These are phyloP conservation scores for Lodderomyces theae DNA, from an alignment of 1,139 yeast species.

Conservation along the genomic window DNA sequence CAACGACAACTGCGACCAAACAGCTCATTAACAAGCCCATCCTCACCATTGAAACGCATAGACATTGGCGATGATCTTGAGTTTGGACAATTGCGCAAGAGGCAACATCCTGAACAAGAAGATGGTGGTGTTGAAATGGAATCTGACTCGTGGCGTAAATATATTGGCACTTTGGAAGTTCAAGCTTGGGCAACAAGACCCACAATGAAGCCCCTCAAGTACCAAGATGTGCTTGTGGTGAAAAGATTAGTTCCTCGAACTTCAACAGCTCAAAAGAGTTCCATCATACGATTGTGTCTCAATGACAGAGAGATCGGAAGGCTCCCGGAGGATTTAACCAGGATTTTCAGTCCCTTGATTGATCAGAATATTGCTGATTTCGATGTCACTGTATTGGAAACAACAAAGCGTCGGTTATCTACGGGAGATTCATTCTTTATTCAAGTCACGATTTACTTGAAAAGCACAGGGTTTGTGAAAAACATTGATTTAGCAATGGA, in stretches of 20 bases:
- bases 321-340: conserved; percentile 68
- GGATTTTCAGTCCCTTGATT: conserved; percentile 64
- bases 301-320: conserved; percentile 67
- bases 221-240: conserved; percentile 48
- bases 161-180: conserved; percentile 68
- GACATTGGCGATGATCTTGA: background rate
- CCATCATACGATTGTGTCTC: conserved; percentile 32
- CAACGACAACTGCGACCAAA: background rate
- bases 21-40: background rate
- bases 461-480: conserved; percentile 46
- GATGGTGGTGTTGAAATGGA: conserved; percentile 13
- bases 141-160: conserved; percentile 28
- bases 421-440: conserved; percentile 72
- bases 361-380: conserved; percentile 56
- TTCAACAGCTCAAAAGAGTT: conserved; percentile 20
- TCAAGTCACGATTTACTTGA: conserved; percentile 61
- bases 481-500: conserved; percentile 14
- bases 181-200: conserved; percentile 87
- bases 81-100: conserved; percentile 13
- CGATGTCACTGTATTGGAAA: conserved; percentile 58
- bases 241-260: conserved; percentile 31
- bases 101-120: conserved; percentile 17
- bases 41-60: conserved; percentile 4
- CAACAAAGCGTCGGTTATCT: conserved; percentile 52
- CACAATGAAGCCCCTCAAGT: conserved; percentile 50